A percentile compares a stretch with the other conserved stretches of the same genome.
These are phyloP conservation scores for Mimosa pudica DNA, from an alignment of 306 rosid species.

Conservation along the genomic window DNA sequence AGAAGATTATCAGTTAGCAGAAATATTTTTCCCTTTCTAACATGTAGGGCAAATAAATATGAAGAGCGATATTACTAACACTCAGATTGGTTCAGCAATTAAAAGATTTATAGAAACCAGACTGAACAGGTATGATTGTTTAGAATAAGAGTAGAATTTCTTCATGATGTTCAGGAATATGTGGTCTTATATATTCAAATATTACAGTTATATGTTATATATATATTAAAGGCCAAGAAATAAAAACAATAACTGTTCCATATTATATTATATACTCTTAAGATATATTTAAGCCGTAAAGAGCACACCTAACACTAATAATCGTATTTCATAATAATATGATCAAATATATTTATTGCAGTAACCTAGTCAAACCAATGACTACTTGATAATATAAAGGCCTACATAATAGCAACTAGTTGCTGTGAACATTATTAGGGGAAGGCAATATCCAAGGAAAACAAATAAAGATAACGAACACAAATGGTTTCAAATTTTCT, in stretches of 20 bases:
- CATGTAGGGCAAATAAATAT: not conserved
- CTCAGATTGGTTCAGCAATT: not conserved
- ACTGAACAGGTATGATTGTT: not conserved
- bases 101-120: not conserved
- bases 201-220: not conserved
- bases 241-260: not conserved
- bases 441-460: not conserved
- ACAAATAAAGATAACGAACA: not conserved
- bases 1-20: not conserved
- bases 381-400: not conserved
- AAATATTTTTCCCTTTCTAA: not conserved
- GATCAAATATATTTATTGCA: too few species aligned
- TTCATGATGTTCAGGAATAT: not conserved
- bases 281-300: constrained; percentile 16
- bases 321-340: not conserved
- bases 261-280: constrained; percentile 9
- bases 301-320: constrained; percentile 10
- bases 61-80: not conserved
- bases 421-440: constrained; percentile 21
- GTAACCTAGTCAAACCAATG: constrained; percentile 15
- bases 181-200: not conserved
- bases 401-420: not conserved
- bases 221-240: not conserved
- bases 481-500: constrained; percentile 9
- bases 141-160: not conserved